Conservation (phyloP, 2,329 filamentous ascomycete genomes). For the Xylaria multiplex region DNA sequence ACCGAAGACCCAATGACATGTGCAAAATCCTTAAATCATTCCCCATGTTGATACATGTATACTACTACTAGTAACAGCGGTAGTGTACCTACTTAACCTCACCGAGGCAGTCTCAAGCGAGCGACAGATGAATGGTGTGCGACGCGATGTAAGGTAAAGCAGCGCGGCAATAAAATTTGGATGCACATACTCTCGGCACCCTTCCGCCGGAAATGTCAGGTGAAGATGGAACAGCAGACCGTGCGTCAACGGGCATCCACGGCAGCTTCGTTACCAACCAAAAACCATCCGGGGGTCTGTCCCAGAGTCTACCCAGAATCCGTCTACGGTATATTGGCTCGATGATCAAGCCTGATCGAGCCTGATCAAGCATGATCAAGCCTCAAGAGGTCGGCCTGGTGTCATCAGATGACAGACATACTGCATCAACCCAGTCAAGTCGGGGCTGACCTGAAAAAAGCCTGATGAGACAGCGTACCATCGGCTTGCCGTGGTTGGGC, state of each 20-base stretch:
- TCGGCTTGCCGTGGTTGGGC: constrained; percentile 32
- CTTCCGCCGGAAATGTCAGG: constrained; percentile 33
- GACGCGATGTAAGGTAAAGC: constrained; percentile 24
- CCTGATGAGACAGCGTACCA: constrained; percentile 36
- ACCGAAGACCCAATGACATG: constrained; percentile 32
- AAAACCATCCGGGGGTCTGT: constrained; percentile 3
- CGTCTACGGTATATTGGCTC: not conserved
- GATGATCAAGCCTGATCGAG: constrained; percentile 25
- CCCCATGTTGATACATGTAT: constrained; percentile 15
- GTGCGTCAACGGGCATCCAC: constrained; percentile 30
- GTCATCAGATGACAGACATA: constrained; percentile 37
- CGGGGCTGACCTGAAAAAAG: constrained; percentile 33
- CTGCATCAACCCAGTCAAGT: constrained; percentile 31
- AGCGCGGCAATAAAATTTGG: constrained; percentile 23
- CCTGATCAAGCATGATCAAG: constrained; percentile 20
- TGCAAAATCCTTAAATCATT: constrained; percentile 8
- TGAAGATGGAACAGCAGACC: constrained; percentile 33
- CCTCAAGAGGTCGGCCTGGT: constrained; percentile 26
- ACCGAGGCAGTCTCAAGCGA: constrained; percentile 37
- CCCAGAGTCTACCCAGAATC: not conserved
- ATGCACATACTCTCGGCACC: constrained; percentile 24
- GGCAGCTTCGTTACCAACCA: constrained; percentile 28
- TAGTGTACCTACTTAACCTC: constrained; percentile 31
- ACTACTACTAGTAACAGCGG: too few species aligned
- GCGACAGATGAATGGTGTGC: constrained; percentile 25